Base-by-base conservation (phyloP, 2,329 filamentous ascomycete genomes). In the Pseudofabraea citricarpa region DNA sequence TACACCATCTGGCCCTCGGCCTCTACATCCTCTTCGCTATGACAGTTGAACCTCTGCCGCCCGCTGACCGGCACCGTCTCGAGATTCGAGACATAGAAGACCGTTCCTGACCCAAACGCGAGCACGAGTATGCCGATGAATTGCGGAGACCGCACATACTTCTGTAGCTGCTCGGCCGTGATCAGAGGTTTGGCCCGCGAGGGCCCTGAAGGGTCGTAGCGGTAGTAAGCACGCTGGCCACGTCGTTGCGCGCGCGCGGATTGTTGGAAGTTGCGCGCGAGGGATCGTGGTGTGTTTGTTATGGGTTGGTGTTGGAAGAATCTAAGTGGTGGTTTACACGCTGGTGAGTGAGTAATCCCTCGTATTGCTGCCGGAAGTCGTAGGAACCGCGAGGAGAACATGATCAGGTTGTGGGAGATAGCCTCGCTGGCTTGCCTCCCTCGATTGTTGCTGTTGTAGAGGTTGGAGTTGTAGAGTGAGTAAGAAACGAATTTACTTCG, bases 41-140 rank as follows among this genome's bases (percentile, higher is more conserved):
- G 75, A 59, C 80, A 77, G 62, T 90, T 90, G 74, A 91, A 91
- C 26, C 87, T 75, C 55, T 72, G 71, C 7, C 87, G 77, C 0
- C 84, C 83, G 5, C 81, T 85, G 6, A 89, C 75, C 2, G 86
- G 85, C 12, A 90, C 85, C 23, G 75, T 76, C 62, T 91, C 83
- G 32, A 87, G 68, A 59, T 90, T 84, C 58, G 67, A 72, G 43
- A 81, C 69, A 67, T 89, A 90, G 59, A 89, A 81, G 3, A 58
- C 38, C 13, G 46, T 18, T 5, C 64, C 69, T n/a, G 63, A 55
- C 13, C 69, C 60, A 21, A 68, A 67, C 12, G 67, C 47, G 1
- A 67, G 50, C 13, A 72, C 58, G 12, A 76, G 62, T 21, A 66
- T 55, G 43, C 65, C 62, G 35, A 69, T 68, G 40, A 50, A 46